Base-by-base conservation (phyloP, 176 grass and related monocot genomes). In the Phyllostachys edulis region DNA sequence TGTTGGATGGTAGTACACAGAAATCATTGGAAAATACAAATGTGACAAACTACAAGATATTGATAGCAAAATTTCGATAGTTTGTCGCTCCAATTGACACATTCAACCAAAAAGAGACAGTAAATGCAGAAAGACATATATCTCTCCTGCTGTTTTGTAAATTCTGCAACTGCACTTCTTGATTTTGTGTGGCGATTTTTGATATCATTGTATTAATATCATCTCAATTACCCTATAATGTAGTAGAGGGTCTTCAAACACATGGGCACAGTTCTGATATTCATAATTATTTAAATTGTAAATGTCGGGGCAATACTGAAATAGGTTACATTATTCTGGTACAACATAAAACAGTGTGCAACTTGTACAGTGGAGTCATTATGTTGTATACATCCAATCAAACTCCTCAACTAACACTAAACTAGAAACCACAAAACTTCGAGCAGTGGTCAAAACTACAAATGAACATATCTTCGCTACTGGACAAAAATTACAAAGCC, bases 321-420 rank as follows among this genome's bases (percentile, higher is more conserved):
- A 68, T 49, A 62, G 40, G 21, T 16, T 39, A 68, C 15, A 80
- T 40, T 80, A 50, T 26, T 36, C 21, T 6, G 41, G 40, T 6
- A 64, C 3, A 71, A 37, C 0, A 51, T 9, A 26, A 34, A 75
- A 82, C 6, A 18, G 20, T 16, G 0, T 50, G 42, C 32, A 63
- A 52, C 44, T 5, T 62, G 42, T 80, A n/a, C 14, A 61, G 20
- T 5, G 16, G 12, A 69, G 49, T 18, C 20, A 63, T 51, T 83
- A 57, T 37, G 52, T 69, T 23, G 74, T 70, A 71, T 26, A 62
- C 39, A 85, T 80, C 36, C 29, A 85, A 60, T 26, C 15, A 41
- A 80, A 36, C 41, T 85, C 11, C 29, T 21, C 76, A 26, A 50
- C 16, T 60, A 40, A 60, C 15, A 61, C 38, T 61, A 40, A 45